Percentiles rank a stretch among this genome's conserved stretches.
Evolutionary conservation across 257 asterid genomes (phyloP).

Genomic region (Capsicum chinense): DNA sequence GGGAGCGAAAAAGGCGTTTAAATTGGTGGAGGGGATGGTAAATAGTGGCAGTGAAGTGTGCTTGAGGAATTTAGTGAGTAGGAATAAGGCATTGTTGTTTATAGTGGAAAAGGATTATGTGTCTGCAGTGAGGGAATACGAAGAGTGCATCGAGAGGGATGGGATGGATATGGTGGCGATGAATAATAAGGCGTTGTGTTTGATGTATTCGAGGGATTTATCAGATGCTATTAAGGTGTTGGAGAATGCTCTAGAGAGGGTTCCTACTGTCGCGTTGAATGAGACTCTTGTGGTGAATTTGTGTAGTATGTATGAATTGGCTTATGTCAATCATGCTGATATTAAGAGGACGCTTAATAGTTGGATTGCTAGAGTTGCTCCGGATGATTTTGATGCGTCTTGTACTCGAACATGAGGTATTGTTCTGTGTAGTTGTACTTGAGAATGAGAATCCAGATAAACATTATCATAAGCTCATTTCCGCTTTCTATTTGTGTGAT

Average conservation of each 20-base stretch:
- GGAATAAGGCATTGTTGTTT: constrained; percentile 87
- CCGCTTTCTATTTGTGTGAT: neutral
- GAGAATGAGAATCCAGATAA: constrained; percentile 7
- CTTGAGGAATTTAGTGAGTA: constrained; percentile 74
- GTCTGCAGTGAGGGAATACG: constrained; percentile 94
- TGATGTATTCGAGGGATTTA: constrained; percentile 97
- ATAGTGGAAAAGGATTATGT: constrained; percentile 90
- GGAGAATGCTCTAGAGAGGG: constrained; percentile 94
- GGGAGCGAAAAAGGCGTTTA: constrained; percentile 73
- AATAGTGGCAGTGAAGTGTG: constrained; percentile 48
- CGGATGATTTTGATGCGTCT: constrained; percentile 89
- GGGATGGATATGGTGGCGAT: constrained; percentile 79
- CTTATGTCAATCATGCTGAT: constrained; percentile 88
- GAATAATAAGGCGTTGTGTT: constrained; percentile 89
- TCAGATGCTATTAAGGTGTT: constrained; percentile 89
- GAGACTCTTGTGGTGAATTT: constrained; percentile 89
- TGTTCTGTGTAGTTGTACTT: constrained; percentile 26
- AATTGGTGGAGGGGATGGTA: constrained; percentile 54
- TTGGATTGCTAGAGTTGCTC: constrained; percentile 98
- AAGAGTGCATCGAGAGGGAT: constrained; percentile 83
- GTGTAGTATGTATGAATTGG: constrained; percentile 98
- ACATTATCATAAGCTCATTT: neutral
- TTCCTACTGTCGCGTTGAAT: constrained; percentile 83
- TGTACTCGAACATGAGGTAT: constrained; percentile 83
- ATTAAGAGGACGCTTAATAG: constrained; percentile 84